Conservation (phyloP, 495 filamentous ascomycete species). For the Aspergillus sparsus region DNA sequence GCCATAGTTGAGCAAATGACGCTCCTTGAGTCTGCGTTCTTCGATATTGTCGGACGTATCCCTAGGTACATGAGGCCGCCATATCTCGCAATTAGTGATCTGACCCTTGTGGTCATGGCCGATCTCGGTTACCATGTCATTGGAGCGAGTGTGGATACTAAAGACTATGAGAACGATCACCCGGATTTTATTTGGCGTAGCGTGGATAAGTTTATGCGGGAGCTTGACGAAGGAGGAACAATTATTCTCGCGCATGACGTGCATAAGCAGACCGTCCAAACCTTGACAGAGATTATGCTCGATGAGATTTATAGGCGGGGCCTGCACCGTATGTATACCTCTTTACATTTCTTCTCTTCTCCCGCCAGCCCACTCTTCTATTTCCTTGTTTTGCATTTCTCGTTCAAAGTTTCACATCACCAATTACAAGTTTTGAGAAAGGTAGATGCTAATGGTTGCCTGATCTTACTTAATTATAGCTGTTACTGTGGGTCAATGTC, state of each 20-base stretch:
- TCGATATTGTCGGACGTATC: slow-evolving; percentile 68
- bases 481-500: slow-evolving; percentile 73
- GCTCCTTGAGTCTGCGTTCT: slow-evolving; percentile 68
- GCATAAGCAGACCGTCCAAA: slow-evolving; percentile 42
- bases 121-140: slow-evolving; percentile 49
- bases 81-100: slow-evolving; percentile 37
- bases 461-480: slow-evolving; percentile 19
- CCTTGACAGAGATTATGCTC: slow-evolving; percentile 43
- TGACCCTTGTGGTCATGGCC: slow-evolving; percentile 35
- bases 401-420: background rate
- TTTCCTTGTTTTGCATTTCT: background rate
- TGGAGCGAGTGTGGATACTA: slow-evolving; percentile 46
- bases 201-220: slow-evolving; percentile 34
- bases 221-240: slow-evolving; percentile 34
- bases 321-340: slow-evolving; percentile 30
- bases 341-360: background rate
- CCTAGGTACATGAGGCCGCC: slow-evolving; percentile 69
- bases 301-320: slow-evolving; percentile 33
- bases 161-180: slow-evolving; percentile 46
- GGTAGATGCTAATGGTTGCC: slow-evolving; percentile 11
- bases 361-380: background rate
- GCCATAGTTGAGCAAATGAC: slow-evolving; percentile 65
- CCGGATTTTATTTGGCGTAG: slow-evolving; percentile 29
- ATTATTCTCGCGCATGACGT: slow-evolving; percentile 50
- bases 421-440: background rate